A percentile compares a stretch with the other conserved stretches of the same genome.
Conservation (phyloP, 805 yeast genomes). For the Starmerella potacharoeniae region DNA sequence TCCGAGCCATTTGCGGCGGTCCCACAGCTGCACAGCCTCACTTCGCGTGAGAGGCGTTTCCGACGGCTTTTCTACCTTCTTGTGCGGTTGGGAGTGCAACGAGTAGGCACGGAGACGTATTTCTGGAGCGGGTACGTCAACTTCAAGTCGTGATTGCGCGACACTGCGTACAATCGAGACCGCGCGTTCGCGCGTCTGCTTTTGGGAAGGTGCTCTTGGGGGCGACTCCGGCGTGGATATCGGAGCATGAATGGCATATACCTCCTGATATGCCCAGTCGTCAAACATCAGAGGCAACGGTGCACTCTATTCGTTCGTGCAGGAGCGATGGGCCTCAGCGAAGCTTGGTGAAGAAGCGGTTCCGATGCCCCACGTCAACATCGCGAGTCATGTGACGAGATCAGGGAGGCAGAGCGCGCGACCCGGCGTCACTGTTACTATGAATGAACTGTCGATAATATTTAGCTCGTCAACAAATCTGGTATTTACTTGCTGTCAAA, state of each 20-base stretch:
- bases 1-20: slow-evolving; percentile 17
- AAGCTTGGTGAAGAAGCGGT: background rate
- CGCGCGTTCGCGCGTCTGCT: background rate
- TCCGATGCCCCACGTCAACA: background rate
- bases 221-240: slow-evolving; percentile 2
- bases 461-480: too few species aligned
- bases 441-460: too few species aligned
- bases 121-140: background rate
- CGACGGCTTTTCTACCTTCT: slow-evolving; percentile 1
- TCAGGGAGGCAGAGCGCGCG: too few species aligned
- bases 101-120: background rate
- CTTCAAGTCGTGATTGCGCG: background rate
- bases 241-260: slow-evolving; percentile 8
- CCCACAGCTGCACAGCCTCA: background rate
- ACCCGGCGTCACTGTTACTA: too few species aligned
- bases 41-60: slow-evolving; percentile 3
- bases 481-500: background rate
- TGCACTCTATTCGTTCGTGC: too few species aligned
- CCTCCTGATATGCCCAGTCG: slow-evolving; percentile 28
- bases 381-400: background rate
- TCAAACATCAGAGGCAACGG: slow-evolving; percentile 20
- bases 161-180: background rate
- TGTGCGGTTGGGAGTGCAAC: background rate
- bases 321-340: too few species aligned
- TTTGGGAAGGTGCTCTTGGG: slow-evolving; percentile 4